Evolutionary conservation across 805 yeast genomes (phyloP).

Genomic region (Myxozyma mucilagina): DNA sequence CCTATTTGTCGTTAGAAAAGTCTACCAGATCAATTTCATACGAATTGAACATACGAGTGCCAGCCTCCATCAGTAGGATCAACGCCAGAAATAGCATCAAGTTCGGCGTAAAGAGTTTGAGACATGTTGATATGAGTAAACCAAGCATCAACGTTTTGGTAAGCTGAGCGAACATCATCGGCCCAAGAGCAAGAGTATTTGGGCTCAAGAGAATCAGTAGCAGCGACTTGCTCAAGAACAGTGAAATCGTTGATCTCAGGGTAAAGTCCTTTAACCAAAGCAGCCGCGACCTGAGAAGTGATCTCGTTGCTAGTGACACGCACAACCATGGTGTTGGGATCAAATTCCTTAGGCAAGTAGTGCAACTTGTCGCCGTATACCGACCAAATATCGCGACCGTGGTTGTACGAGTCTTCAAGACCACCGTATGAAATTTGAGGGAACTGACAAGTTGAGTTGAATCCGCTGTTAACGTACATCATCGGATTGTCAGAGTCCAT

Average conservation of each 20-base stretch:
- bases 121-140: constrained; percentile 41
- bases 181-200: constrained; percentile 42
- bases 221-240: constrained; percentile 39
- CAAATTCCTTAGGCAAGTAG: constrained; percentile 42
- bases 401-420: constrained; percentile 44
- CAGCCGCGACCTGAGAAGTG: constrained; percentile 46
- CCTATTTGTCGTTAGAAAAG: background rate
- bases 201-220: constrained; percentile 45
- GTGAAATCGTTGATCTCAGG: constrained; percentile 40
- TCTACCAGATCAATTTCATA: background rate
- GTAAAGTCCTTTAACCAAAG: constrained; percentile 44
- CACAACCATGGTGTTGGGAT: constrained; percentile 40
- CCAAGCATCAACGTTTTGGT: constrained; percentile 42
- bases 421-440: constrained; percentile 48
- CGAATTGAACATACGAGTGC: constrained; percentile 11
- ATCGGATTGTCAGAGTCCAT: constrained; percentile 39
- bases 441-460: constrained; percentile 43
- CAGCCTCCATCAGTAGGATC: constrained; percentile 25
- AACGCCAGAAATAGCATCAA: constrained; percentile 41
- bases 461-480: constrained; percentile 33
- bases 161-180: constrained; percentile 34
- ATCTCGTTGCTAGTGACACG: constrained; percentile 46
- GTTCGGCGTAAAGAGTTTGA: constrained; percentile 46
- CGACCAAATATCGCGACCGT: constrained; percentile 44
- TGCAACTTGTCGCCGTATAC: constrained; percentile 44